These are phyloP conservation scores for Imleria badia DNA, from an alignment of 768 basidiomycete species.

Conservation along the genomic window DNA sequence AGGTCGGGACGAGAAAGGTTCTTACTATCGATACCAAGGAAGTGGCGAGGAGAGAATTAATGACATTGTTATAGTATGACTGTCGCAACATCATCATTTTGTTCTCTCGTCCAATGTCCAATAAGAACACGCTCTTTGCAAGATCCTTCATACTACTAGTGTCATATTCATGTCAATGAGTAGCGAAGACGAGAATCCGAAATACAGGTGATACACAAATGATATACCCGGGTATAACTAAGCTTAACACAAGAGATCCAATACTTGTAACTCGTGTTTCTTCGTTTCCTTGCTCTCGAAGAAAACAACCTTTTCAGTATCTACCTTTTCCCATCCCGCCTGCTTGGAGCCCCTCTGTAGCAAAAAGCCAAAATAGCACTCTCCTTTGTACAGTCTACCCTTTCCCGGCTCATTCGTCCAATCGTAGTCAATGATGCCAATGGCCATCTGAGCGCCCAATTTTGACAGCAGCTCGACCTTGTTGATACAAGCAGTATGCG, in stretches of 20 bases:
- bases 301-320: constrained; percentile 1
- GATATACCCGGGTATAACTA: too few species aligned
- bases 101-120: background rate
- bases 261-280: background rate
- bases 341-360: background rate
- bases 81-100: background rate
- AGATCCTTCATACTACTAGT: too few species aligned
- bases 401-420: background rate
- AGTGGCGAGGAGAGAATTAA: background rate
- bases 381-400: background rate
- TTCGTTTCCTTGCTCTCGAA: background rate
- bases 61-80: background rate
- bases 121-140: background rate
- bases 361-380: constrained; percentile 1
- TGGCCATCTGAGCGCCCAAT: background rate
- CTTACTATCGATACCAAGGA: constrained; percentile 7
- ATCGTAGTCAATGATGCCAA: constrained; percentile 2
- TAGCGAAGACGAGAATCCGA: too few species aligned
- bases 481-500: background rate
- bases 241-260: background rate
- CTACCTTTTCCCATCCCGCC: constrained; percentile 1
- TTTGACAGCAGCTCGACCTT: background rate
- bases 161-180: too few species aligned
- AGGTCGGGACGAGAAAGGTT: constrained; percentile 1
- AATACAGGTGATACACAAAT: too few species aligned